Conservation (phyloP, 2,329 filamentous ascomycete species). For the Mariannaea sp. region DNA sequence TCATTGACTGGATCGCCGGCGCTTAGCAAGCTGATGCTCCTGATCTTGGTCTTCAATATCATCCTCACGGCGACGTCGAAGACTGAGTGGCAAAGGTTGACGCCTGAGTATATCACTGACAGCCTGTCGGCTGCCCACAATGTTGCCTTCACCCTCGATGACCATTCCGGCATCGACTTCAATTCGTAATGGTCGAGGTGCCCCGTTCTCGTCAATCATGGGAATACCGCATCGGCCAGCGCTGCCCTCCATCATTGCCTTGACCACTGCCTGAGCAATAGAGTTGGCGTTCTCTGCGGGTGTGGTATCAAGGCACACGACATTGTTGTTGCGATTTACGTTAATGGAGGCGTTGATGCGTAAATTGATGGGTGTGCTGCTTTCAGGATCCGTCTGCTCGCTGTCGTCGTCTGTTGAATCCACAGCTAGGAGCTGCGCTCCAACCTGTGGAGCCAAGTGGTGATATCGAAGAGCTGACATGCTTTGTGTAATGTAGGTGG, state of each 20-base stretch:
- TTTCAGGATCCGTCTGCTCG: conserved; percentile 27
- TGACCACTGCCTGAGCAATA: conserved; percentile 52
- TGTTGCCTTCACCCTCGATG: conserved; percentile 51
- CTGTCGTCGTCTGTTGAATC: conserved; percentile 20
- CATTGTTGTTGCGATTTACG: conserved; percentile 54
- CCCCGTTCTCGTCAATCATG: conserved; percentile 53
- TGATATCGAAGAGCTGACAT: conserved; percentile 6
- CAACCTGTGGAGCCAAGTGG: conserved; percentile 11
- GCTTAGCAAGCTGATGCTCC: conserved; percentile 31
- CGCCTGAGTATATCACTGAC: conserved; percentile 38
- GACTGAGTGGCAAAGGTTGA: conserved; percentile 13
- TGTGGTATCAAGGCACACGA: conserved; percentile 49
- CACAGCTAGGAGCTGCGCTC: neutral
- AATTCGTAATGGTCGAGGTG: conserved; percentile 48
- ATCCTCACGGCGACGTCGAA: conserved; percentile 28
- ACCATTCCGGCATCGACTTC: conserved; percentile 52
- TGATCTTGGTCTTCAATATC: conserved; percentile 27
- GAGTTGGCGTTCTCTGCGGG: conserved; percentile 47
- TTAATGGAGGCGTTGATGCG: conserved; percentile 54
- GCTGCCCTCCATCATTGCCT: conserved; percentile 50
- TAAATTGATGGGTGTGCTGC: conserved; percentile 49
- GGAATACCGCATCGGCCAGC: conserved; percentile 47
- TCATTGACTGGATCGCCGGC: conserved; percentile 29
- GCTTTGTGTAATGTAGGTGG: conserved; percentile 19
- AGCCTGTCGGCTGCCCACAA: conserved; percentile 46